Evolutionary conservation across 2,329 filamentous ascomycete species (phyloP).

Genomic region (Aspergillus sp.): DNA sequence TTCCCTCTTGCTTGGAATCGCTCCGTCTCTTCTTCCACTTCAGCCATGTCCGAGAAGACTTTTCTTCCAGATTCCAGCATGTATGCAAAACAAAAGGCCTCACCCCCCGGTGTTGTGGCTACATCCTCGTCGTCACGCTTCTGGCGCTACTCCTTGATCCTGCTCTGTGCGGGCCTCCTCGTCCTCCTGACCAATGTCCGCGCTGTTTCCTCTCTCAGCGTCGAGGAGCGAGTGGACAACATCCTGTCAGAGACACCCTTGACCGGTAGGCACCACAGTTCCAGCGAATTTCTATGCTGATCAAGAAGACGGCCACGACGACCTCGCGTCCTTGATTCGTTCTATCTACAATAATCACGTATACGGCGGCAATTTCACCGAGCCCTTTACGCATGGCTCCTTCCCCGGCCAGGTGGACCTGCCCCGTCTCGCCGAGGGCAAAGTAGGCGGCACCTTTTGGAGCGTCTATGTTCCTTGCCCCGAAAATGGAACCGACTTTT

Average conservation of each 20-base stretch:
- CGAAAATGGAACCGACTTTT: conserved; percentile 60
- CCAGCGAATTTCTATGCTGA: conserved; percentile 1
- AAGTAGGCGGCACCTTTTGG: conserved; percentile 77
- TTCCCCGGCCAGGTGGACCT: conserved; percentile 68
- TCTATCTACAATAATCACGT: conserved; percentile 64
- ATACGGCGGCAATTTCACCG: conserved; percentile 62
- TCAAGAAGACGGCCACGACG: conserved; percentile 71
- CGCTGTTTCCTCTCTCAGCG: conserved; percentile 8
- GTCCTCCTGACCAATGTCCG: conserved; percentile 3
- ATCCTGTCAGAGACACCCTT: conserved; percentile 41
- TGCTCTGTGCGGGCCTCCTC: conserved; percentile 4
- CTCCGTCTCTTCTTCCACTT: too few relatives aligned
- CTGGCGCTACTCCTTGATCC: not conserved
- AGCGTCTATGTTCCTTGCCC: conserved; percentile 76
- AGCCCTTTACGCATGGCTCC: conserved; percentile 62
- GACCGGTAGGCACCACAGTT: conserved; percentile 31
- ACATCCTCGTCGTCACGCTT: not conserved
- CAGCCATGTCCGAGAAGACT: too few relatives aligned
- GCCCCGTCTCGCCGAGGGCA: conserved; percentile 59
- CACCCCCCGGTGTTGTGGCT: too few relatives aligned
- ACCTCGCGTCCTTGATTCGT: conserved; percentile 68
- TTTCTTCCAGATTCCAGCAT: too few relatives aligned
- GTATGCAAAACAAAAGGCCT: too few relatives aligned
- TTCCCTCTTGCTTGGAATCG: too few relatives aligned
- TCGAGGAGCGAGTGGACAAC: conserved; percentile 32